Conservation (phyloP, 2,329 filamentous ascomycete species). For the Cercospora sp. region DNA sequence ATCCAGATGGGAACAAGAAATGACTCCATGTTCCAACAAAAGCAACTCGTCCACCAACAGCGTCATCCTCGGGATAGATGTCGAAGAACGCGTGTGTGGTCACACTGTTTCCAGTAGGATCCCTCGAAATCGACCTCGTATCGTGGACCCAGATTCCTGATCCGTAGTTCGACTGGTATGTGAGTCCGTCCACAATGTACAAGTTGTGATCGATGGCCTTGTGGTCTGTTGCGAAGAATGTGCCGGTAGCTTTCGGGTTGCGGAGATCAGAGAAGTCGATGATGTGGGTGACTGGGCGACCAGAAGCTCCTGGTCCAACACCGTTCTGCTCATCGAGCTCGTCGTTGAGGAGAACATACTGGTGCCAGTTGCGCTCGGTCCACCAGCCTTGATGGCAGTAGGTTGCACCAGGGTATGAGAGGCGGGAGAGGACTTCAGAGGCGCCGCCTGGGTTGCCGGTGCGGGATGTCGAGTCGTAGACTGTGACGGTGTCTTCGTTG, state of each 20-base stretch:
- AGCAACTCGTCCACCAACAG: slow-evolving; percentile 32
- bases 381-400: slow-evolving; percentile 7
- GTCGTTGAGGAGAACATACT: background rate
- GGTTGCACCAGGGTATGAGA: background rate
- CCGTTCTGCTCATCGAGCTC: background rate
- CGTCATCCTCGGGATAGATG: slow-evolving; percentile 46
- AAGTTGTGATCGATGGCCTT: slow-evolving; percentile 44
- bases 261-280: slow-evolving; percentile 4
- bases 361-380: background rate
- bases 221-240: slow-evolving; percentile 35
- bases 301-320: background rate
- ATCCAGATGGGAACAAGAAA: slow-evolving; percentile 50
- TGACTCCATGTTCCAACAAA: slow-evolving; percentile 49
- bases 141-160: slow-evolving; percentile 39
- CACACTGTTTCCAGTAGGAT: slow-evolving; percentile 49
- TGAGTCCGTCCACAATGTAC: slow-evolving; percentile 38
- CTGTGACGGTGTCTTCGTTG: slow-evolving; percentile 43
- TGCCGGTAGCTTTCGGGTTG: slow-evolving; percentile 43
- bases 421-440: background rate
- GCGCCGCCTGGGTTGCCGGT: slow-evolving; percentile 9
- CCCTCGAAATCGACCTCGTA: slow-evolving; percentile 39
- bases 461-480: slow-evolving; percentile 49
- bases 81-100: slow-evolving; percentile 53
- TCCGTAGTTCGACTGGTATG: slow-evolving; percentile 42
- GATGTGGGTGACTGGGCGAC: background rate